Evolutionary conservation across 495 filamentous ascomycete species (phyloP).

Genomic region (Hypoxylon perforatum): DNA sequence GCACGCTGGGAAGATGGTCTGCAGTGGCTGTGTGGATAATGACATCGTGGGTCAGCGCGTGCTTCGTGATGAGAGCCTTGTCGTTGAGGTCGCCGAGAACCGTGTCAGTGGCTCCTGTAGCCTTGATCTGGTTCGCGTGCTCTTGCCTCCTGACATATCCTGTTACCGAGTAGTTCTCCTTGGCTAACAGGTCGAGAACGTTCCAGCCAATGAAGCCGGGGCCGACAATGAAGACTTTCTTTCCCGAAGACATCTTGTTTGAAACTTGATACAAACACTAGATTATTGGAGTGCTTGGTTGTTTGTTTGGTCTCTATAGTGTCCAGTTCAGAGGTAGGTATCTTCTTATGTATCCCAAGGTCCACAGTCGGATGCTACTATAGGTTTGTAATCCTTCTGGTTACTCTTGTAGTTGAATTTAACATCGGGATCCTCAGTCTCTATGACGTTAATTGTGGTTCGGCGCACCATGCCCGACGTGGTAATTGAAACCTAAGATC

Average conservation of each 20-base stretch:
- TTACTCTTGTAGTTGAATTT: conserved; percentile 4
- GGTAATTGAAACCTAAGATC: no score
- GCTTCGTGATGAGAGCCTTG: conserved; percentile 44
- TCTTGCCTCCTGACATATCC: conserved; percentile 45
- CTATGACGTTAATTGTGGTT: no score
- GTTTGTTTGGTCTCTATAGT: no score
- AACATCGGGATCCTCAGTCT: neutral
- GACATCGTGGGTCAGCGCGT: conserved; percentile 46
- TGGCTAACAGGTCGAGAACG: conserved; percentile 50
- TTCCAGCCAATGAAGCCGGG: conserved; percentile 55
- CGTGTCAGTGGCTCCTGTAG: conserved; percentile 34
- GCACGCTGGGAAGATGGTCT: conserved; percentile 49
- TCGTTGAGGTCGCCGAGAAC: conserved; percentile 44
- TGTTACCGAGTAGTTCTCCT: conserved; percentile 48
- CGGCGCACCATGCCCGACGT: no score
- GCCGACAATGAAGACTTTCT: conserved; percentile 53
- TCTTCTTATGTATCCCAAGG: no score
- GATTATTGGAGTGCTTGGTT: no score
- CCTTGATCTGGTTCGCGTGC: conserved; percentile 38
- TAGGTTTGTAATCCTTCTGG: neutral
- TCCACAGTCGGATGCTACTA: no score
- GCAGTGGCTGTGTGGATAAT: conserved; percentile 53
- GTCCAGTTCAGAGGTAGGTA: no score
- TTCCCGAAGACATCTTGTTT: conserved; percentile 26
- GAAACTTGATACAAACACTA: neutral